Evolutionary conservation across 2,329 filamentous ascomycete genomes (phyloP), one percentile per base, ranked within the genome.

Genomic region (Tolypocladium nubicola): DNA sequence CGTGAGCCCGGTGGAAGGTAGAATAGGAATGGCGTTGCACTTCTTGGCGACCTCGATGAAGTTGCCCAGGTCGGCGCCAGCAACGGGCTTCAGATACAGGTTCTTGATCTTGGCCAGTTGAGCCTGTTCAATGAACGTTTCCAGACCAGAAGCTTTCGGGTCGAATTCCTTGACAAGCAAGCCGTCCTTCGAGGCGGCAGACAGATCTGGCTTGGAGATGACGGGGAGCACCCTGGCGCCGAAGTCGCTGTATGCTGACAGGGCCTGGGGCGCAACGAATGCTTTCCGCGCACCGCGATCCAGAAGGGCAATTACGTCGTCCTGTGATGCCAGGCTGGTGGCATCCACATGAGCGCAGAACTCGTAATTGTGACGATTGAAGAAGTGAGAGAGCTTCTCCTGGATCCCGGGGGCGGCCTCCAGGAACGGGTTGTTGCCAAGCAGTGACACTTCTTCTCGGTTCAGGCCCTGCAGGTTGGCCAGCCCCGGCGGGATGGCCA

Each of bases 271-370:
- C 21, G 81, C 81, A 54, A 96, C 88, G 70, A 97, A 94, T 61
- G 94, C 87, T 69, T 87, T 94, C 55, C 85, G 83, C 8, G 91
- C 90, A 59, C 94, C 94, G 61, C 85, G 83, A 70, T 99, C 89
- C 57, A 99, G 83, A 40, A 97, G 79, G 52, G 88, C 82, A 56
- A 93, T 75, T 40, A 97, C 78, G 61, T 95, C 88, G 63, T 91
- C 87, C 57, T 78, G 76, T 13, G 85, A 84, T 38, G 81, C 71
- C 43, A 97, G 78, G 26, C 75, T 74, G 5, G 88, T 87, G 54
- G 86, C 90, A 65, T 96, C 90, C 63, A 96, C 82, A 70, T 88
- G 91, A 62, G 89, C 82, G 62, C 80, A 76, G 61, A 81, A 79
- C 39, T 79, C 76, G 57, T 76, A 71, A 60, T 74, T 77, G 64